Evolutionary conservation across 768 basidiomycete genomes (phyloP), one percentile per base, ranked within the genome.

Genomic region (Floccularia luteovirens): DNA sequence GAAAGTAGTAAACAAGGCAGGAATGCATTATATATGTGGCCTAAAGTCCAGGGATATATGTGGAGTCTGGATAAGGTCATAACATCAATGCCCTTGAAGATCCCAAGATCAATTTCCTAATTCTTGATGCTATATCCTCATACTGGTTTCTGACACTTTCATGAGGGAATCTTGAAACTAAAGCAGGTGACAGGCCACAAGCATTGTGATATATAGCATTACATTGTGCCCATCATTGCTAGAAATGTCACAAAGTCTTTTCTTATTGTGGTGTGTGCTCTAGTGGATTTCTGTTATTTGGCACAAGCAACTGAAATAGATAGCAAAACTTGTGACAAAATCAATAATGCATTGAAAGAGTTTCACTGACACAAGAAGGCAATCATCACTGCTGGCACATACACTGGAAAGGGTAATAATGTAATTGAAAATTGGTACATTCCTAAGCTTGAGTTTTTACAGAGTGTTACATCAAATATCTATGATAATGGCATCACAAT

Each of bases 151-250:
- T 44, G 56, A n/a, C 65, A 68, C 20, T 72, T 69, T 38, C 42
- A 49, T 6, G 52, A 60, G 16, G 64, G 69, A 0, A 59, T 69
- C 5, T 64, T 58, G 4, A 48, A 52, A 5, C 28, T 70, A 21
- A 67, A 68, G 21, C 67, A 70, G 41, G 60, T 65, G 17, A 68
- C 70, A 5, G 64, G 67, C 1, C 38, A 54, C 1, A 64, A 68
- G 20, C 63, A 69, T 36, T 43, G 55, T 0, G 56, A 71, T 21
- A 43, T 71, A 3, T 57, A 70, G 40, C 39, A 52, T 3, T 59
- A 58, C 17, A 46, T 69, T 3, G 42, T 72, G n/a, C 31, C 49
- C 5, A 43, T 63, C 8, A 59, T 69, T 25, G 57, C 61, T 31
- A 61, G 58, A n/a, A 57, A 49, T 38, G 58, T 58, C 11, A 39